These are phyloP conservation scores for Solanum hybrid DNA, from an alignment of 305 asterid species.

Conservation along the genomic window DNA sequence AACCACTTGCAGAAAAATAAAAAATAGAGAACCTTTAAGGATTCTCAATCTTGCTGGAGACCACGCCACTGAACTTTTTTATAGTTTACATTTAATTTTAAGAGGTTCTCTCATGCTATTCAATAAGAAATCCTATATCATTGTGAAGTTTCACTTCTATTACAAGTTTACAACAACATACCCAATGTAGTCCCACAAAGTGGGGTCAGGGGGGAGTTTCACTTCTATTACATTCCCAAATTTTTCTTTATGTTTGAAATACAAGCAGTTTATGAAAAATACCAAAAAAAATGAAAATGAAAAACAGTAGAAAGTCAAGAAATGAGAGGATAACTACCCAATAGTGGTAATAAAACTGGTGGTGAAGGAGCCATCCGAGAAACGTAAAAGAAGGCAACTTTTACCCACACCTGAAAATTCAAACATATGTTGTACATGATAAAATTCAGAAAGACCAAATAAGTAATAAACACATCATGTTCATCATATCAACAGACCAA, in stretches of 20 bases:
- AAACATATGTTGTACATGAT: background rate
- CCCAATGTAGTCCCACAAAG: background rate
- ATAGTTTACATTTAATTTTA: background rate
- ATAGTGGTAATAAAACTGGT: slow-evolving; percentile 94
- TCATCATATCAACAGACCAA: background rate
- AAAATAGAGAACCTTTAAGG: background rate
- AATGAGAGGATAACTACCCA: slow-evolving; percentile 35
- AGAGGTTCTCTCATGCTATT: background rate
- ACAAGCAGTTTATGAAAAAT: background rate
- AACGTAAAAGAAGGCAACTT: slow-evolving; percentile 98
- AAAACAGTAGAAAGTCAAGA: background rate
- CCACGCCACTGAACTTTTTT: background rate
- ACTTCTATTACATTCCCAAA: background rate
- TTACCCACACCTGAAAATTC: slow-evolving; percentile 32
- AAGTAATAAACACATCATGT: background rate
- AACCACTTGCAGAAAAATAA: background rate
- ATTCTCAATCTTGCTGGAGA: slow-evolving; percentile 1
- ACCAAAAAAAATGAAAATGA: background rate
- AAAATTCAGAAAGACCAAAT: background rate
- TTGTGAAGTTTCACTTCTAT: background rate
- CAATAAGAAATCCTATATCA: background rate
- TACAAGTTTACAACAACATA: background rate
- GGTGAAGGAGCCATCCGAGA: slow-evolving; percentile 96
- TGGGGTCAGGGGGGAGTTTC: background rate
- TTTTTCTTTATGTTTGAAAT: background rate